Base-by-base conservation (phyloP, 768 basidiomycete species). In the Pluteus cervinus region DNA sequence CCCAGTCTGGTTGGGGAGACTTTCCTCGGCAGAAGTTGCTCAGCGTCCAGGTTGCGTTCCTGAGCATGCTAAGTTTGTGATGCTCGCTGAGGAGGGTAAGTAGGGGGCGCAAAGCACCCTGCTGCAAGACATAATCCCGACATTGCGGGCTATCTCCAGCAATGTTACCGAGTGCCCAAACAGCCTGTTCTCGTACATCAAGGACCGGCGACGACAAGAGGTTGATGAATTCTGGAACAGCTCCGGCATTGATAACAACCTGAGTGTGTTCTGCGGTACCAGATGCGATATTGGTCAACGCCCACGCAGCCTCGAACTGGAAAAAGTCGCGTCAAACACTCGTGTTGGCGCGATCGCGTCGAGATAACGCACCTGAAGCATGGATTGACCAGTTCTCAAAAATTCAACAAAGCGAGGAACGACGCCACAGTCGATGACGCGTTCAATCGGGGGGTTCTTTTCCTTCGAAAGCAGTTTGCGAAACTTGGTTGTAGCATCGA, bases 11-110 rank as follows among this genome's bases (percentile, higher is more conserved):
- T 58, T 98, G 96, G 46, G 96, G 96, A 39, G 84, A 80, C 68
- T 98, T 98, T 50, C 96, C 96, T 49, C 96, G 73, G 66, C 96
- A 99, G 64, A 99, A 98, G 72, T 99, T 99, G 72, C 89, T 92
- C 60, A 99, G 65, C 10, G 96, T 98, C 96, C 96, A 99, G 14
- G 96, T 99, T 14, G 96, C 96, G 58, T 99, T 97, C 53, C 87
- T 70, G 43, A 98, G 81, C 94, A 99, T 99, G 56, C 90, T 93
- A 48, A 98, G 71, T 65, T 99, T 99, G 75, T 98, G 92, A 52
- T 97, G 85, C 63, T 99, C 94, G 66, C 86, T 93, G 45, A 94
- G 61, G 24, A 92, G 71, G 22, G 82, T 79, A 45, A 98, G 66
- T 40, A 99, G 69, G n/a, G 96, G 96, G 39, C 90, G 73, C 44